These are phyloP conservation scores for Eutypella sp. DNA, from an alignment of 2,329 filamentous ascomycete genomes.

Conservation along the genomic window DNA sequence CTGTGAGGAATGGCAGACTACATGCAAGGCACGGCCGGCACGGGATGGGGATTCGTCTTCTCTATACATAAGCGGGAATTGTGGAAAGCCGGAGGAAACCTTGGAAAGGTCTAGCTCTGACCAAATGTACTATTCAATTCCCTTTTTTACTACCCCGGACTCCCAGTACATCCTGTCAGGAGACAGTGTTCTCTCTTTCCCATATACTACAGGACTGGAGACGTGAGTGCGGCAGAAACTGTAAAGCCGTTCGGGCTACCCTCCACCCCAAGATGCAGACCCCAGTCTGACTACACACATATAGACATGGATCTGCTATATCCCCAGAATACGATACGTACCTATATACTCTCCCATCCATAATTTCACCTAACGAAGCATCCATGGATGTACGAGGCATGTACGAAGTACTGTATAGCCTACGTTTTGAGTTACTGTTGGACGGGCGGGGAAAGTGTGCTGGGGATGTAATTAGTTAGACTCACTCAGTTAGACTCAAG, in stretches of 20 bases:
- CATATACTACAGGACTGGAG: background rate
- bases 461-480: too few relatives aligned
- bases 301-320: background rate
- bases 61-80: background rate
- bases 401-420: too few relatives aligned
- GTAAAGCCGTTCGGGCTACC: background rate
- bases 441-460: background rate
- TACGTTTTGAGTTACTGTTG: background rate
- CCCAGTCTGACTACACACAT: background rate
- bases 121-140: background rate
- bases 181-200: too few relatives aligned
- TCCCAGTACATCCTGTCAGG: too few relatives aligned
- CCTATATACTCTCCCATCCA: too few relatives aligned
- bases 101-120: background rate
- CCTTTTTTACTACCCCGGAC: too few relatives aligned
- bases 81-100: background rate
- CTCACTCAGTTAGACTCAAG: constrained; percentile 10
- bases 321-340: background rate
- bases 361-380: too few relatives aligned
- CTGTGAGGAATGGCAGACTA: background rate
- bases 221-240: background rate
- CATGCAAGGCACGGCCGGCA: background rate
- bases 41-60: background rate
- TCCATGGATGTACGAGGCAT: too few relatives aligned
- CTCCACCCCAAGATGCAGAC: background rate